Percentiles rank a stretch among this genome's conserved stretches.
Conservation (phyloP, 768 basidiomycete species). For the Aureoboletus auriporus region DNA sequence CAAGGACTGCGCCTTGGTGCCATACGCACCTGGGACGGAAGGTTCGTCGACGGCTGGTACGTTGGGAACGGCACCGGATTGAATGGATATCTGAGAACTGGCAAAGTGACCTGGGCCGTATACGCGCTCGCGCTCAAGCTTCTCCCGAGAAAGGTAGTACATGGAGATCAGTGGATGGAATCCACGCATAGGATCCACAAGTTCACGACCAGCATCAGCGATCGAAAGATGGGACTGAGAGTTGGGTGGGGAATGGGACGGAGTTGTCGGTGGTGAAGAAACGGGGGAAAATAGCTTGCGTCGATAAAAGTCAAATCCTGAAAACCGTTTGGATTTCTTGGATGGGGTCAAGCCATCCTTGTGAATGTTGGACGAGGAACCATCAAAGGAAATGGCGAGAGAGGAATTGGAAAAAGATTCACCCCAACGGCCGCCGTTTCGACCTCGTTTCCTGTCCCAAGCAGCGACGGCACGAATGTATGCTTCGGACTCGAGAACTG, state of each 20-base stretch:
- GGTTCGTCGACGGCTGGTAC: constrained; percentile 16
- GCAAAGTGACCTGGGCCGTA: constrained; percentile 96
- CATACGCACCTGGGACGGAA: constrained; percentile 11
- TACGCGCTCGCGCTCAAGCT: constrained; percentile 89
- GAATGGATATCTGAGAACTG: constrained; percentile 75
- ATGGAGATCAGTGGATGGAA: constrained; percentile 96
- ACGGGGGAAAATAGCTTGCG: constrained; percentile 74
- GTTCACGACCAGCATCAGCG: constrained; percentile 45
- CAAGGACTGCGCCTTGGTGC: constrained; percentile 29
- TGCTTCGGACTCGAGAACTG: constrained; percentile 71
- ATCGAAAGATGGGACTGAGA: constrained; percentile 56
- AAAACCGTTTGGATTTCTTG: constrained; percentile 82
- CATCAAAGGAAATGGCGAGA: constrained; percentile 60
- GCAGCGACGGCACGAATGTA: constrained; percentile 70
- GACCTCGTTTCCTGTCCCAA: constrained; percentile 72
- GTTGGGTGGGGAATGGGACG: constrained; percentile 56
- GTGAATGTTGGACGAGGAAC: constrained; percentile 39
- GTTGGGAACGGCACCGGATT: constrained; percentile 25
- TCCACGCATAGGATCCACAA: constrained; percentile 80
- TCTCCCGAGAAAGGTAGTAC: constrained; percentile 94
- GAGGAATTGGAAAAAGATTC: constrained; percentile 62
- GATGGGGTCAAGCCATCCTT: constrained; percentile 41
- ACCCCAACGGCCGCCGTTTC: constrained; percentile 46
- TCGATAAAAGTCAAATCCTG: constrained; percentile 91
- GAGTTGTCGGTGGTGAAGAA: constrained; percentile 47